Base-by-base conservation (phyloP, 2,329 filamentous ascomycete genomes). In the Mycosphaerelloides madeirae region DNA sequence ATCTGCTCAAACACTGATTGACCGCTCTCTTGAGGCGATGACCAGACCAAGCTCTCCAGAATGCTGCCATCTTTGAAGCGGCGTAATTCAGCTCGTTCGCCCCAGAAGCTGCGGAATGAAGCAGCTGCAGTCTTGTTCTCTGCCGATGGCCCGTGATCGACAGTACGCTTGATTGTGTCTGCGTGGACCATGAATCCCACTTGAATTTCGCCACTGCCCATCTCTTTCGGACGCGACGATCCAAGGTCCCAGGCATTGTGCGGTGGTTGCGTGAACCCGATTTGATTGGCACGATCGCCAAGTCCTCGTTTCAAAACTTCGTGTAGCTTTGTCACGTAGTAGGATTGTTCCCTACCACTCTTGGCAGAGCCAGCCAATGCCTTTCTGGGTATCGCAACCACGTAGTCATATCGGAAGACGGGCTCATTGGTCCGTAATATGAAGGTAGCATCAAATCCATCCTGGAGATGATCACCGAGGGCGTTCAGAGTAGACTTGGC, bases 21-120 rank as follows among this genome's bases (percentile, higher is more conserved):
- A 1, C 80, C 71, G 32, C 48, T 48, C 1, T 77, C 72, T 43
- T 78, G 75, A 53, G 82, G 78, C 2, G 75, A 50, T 2, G 68
- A 75, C 93, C 93, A 98, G 15, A 95, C 83, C 22, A 97, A 73
- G 59, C 87, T 95, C 66, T 98, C 94, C 7, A 89, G 76, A 54
- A 98, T 96, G 57, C 84, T 91, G 16, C 93, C 93, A 60, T 97
- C 89, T 58, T 90, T 94, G 73, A 98, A 98, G 15, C 93, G 85
- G 53, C 93, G 81, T 35, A 98, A 75, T 65, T 98, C 93, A 1
- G 93, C 80, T 64, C 93, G 95, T 8, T 91, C 84, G 6, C 91
- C 93, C 93, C 94, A 98, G 63, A 98, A 97, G 28, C 83, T 80
- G 29, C 87, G 85, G 65, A 96, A 98, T 25, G 76, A 77, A 8